phyloP scores from a whole-genome alignment of 768 basidiomycete species.

The Rubroboletus satanas region DNA sequence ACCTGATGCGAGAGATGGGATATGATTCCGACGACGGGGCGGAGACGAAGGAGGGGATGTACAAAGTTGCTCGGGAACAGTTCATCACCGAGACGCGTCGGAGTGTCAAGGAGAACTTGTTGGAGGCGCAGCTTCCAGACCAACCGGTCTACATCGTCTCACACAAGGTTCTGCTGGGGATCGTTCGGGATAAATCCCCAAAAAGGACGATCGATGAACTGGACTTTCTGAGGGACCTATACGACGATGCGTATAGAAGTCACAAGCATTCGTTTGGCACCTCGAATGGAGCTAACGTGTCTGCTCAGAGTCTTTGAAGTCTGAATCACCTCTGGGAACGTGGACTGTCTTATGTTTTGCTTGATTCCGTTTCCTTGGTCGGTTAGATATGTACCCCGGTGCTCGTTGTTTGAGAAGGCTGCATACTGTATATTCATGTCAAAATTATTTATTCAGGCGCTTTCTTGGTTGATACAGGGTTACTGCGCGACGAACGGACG shows the following conservation, averaged over 20 bases:
- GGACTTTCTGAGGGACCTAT: constrained; percentile 24
- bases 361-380: not conserved
- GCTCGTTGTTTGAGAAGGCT: not conserved
- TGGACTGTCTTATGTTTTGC: not conserved
- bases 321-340: not conserved
- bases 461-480: too few relatives aligned
- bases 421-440: too few relatives aligned
- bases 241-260: constrained; percentile 13
- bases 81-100: constrained; percentile 27
- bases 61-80: constrained; percentile 25
- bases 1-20: constrained; percentile 26
- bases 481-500: not conserved
- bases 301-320: constrained; percentile 14
- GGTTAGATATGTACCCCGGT: not conserved
- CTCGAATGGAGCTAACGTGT: not conserved
- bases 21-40: constrained; percentile 25
- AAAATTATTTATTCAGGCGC: too few relatives aligned
- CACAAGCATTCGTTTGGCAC: constrained; percentile 4
- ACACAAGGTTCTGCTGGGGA: constrained; percentile 18
- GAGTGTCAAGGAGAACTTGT: constrained; percentile 24
- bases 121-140: constrained; percentile 24
- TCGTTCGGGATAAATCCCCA: constrained; percentile 23
- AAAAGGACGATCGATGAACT: constrained; percentile 27
- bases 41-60: constrained; percentile 13
- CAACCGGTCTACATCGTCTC: constrained; percentile 31